phyloP scores from a whole-genome alignment of 2,329 filamentous ascomycete species.

The Phialemoniopsis sp. region DNA sequence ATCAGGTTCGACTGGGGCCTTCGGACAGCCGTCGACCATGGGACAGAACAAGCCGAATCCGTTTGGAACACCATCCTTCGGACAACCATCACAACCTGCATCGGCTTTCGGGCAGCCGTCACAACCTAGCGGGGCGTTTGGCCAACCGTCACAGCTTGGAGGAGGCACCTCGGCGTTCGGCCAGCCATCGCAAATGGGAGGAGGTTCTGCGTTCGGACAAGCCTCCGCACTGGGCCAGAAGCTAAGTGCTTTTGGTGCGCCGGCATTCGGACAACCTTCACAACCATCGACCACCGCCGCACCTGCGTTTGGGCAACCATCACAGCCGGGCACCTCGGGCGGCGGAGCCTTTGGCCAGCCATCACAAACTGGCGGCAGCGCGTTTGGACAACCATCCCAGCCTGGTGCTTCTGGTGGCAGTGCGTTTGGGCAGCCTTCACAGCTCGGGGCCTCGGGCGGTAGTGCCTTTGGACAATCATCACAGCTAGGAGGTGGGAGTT shows the following conservation, averaged over 20 bases:
- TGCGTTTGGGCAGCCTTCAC: conserved; percentile 35
- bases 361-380: conserved; percentile 16
- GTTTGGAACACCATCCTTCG: conserved; percentile 12
- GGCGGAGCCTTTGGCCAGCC: conserved; percentile 29
- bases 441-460: conserved; percentile 8
- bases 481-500: conserved; percentile 12
- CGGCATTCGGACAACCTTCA: conserved; percentile 24
- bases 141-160: conserved; percentile 14
- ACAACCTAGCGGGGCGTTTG: conserved; percentile 19
- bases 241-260: conserved; percentile 38
- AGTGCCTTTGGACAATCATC: conserved; percentile 32
- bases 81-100: conserved; percentile 18
- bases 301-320: conserved; percentile 34
- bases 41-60: conserved; percentile 7
- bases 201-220: too few relatives aligned
- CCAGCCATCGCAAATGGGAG: conserved; percentile 20
- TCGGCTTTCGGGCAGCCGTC: conserved; percentile 20
- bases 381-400: conserved; percentile 19
- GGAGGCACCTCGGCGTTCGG: conserved; percentile 18
- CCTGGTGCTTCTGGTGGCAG: conserved; percentile 19
- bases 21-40: conserved; percentile 25
- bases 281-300: conserved; percentile 27
- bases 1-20: conserved; percentile 17
- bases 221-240: conserved; percentile 21
- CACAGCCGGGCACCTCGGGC: conserved; percentile 14